Evolutionary conservation across 768 basidiomycete genomes (phyloP).

Genomic region (Termitomyces sp.): DNA sequence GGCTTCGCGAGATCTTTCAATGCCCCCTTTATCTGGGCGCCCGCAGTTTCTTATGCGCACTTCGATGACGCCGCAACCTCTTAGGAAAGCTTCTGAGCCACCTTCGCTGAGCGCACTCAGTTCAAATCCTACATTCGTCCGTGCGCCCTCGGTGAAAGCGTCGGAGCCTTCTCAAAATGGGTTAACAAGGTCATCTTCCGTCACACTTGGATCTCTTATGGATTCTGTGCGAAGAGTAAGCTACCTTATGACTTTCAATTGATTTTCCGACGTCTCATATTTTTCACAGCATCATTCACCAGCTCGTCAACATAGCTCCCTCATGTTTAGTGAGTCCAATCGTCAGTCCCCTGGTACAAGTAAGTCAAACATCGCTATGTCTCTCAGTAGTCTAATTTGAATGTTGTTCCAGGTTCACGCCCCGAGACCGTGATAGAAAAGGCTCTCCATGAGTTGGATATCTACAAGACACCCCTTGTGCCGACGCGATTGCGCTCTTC

Average conservation of each 20-base stretch:
- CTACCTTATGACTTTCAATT: conserved; percentile 9
- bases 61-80: conserved; percentile 63
- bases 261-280: conserved; percentile 3
- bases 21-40: conserved; percentile 40
- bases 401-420: conserved; percentile 15
- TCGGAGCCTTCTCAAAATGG: conserved; percentile 18
- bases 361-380: conserved; percentile 14
- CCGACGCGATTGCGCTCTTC: conserved; percentile 50
- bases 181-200: conserved; percentile 22
- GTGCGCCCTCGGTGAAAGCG: conserved; percentile 38
- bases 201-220: conserved; percentile 54
- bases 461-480: conserved; percentile 74
- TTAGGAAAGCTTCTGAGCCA: conserved; percentile 58
- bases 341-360: conserved; percentile 26
- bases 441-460: conserved; percentile 65
- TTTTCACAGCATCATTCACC: conserved; percentile 39
- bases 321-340: conserved; percentile 38
- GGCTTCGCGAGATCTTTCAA: conserved; percentile 34
- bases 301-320: conserved; percentile 44
- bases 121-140: conserved; percentile 67
- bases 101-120: conserved; percentile 57
- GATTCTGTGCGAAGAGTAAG: conserved; percentile 53
- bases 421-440: conserved; percentile 53
- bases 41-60: conserved; percentile 58
- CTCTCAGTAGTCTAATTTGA: neutral